Conservation (phyloP, 2,329 filamentous ascomycete genomes). For the Aspergillus oerlinghausenensis region DNA sequence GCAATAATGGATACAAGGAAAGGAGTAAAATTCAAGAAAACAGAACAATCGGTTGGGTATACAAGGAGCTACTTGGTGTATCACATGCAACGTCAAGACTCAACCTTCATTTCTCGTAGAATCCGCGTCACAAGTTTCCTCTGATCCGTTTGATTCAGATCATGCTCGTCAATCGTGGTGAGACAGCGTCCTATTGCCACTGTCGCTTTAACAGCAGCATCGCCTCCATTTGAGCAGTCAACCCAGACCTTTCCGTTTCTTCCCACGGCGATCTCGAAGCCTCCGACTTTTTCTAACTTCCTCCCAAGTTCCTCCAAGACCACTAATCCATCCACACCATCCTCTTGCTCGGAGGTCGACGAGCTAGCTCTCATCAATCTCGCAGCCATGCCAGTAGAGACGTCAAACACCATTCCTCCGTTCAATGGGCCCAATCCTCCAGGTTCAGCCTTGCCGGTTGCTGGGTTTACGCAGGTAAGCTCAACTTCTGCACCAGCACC, state of each 20-base stretch:
- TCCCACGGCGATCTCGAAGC: constrained; percentile 91
- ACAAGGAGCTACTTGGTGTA: not conserved
- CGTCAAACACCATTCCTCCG: constrained; percentile 79
- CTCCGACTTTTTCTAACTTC: constrained; percentile 55
- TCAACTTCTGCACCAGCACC: constrained; percentile 84
- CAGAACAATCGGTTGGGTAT: not conserved
- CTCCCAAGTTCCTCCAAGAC: constrained; percentile 77
- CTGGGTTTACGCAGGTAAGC: constrained; percentile 79
- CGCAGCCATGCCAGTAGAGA: constrained; percentile 78
- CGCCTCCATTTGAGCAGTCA: constrained; percentile 61
- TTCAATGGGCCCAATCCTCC: constrained; percentile 80
- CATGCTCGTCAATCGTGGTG: constrained; percentile 67
- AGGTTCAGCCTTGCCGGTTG: constrained; percentile 80
- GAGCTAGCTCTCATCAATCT: constrained; percentile 55
- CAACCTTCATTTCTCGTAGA: constrained; percentile 39
- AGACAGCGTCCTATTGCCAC: constrained; percentile 76
- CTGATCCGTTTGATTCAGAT: constrained; percentile 39
- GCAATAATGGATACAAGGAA: not conserved
- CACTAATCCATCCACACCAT: constrained; percentile 59
- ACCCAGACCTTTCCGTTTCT: constrained; percentile 93
- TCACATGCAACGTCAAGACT: constrained; percentile 16
- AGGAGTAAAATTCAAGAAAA: not conserved
- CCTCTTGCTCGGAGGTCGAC: constrained; percentile 25
- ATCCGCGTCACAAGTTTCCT: constrained; percentile 43
- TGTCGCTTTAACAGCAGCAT: constrained; percentile 56